Conservation (phyloP, 2,329 filamentous ascomycete species). For the Aspergillus sp. region DNA sequence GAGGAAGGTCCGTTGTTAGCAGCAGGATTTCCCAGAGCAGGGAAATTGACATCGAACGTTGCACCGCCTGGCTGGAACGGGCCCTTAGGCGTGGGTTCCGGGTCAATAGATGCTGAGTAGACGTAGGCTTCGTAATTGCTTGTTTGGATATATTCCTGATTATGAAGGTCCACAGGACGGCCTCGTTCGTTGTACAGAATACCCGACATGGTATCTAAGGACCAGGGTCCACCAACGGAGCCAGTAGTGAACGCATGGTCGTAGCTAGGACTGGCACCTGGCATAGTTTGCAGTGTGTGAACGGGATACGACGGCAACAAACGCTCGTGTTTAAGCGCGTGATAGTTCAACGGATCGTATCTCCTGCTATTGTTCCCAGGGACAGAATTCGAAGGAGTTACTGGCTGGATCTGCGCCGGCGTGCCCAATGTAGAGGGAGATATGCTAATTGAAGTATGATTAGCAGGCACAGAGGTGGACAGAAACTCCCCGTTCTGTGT, state of each 20-base stretch:
- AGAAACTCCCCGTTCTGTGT: background rate
- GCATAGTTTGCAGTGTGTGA: background rate
- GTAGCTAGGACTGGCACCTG: background rate
- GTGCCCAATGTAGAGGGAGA: background rate
- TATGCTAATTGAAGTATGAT: background rate
- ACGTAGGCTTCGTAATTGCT: too few species aligned
- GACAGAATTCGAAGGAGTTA: background rate
- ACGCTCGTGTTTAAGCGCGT: background rate
- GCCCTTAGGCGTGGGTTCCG: background rate
- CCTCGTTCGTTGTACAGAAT: too few species aligned
- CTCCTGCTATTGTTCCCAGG: background rate
- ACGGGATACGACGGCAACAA: background rate
- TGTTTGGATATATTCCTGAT: too few species aligned
- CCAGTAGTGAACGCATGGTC: background rate
- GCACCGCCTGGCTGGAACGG: slow-evolving; percentile 11
- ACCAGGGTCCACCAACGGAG: too few species aligned
- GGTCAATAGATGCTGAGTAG: too few species aligned
- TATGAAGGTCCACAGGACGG: too few species aligned
- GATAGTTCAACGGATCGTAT: background rate
- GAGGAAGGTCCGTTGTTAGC: background rate
- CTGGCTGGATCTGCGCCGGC: background rate
- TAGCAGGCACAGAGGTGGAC: background rate
- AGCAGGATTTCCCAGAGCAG: slow-evolving; percentile 4
- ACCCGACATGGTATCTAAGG: too few species aligned
- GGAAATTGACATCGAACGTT: slow-evolving; percentile 16